A percentile compares a stretch with the other conserved stretches of the same genome.
phyloP scores from a whole-genome alignment of 345 rosid species.

The Citrus unshiu region DNA sequence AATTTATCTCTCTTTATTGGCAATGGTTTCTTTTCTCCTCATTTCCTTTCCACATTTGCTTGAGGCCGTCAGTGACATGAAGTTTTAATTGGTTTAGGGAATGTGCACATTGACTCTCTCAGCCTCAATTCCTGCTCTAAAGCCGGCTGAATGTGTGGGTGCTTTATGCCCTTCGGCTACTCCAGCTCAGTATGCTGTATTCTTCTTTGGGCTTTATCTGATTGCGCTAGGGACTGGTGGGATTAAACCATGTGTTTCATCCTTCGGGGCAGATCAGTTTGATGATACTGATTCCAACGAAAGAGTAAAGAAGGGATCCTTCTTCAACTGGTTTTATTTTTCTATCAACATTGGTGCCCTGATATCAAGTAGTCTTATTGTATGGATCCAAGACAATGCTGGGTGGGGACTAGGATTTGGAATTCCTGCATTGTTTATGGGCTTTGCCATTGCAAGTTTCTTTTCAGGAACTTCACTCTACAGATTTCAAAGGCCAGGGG shows the following conservation, averaged over 20 bases:
- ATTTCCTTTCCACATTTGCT: neutral
- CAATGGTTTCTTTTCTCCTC: neutral
- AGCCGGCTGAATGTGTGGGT: constrained; percentile 63
- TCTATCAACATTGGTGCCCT: constrained; percentile 90
- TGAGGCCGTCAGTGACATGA: constrained; percentile 7
- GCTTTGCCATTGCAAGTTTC: constrained; percentile 75
- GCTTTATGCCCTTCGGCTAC: constrained; percentile 67
- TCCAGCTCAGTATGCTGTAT: constrained; percentile 59
- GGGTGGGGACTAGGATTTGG: constrained; percentile 98
- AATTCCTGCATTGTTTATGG: constrained; percentile 92
- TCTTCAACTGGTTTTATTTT: constrained; percentile 95
- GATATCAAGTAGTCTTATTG: constrained; percentile 76
- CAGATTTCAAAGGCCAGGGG: constrained; percentile 87
- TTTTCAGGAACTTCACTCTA: constrained; percentile 85
- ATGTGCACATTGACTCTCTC: constrained; percentile 87
- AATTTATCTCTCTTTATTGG: constrained; percentile 5
- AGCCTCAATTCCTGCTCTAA: constrained; percentile 64
- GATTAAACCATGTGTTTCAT: constrained; percentile 92
- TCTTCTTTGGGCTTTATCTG: constrained; percentile 86
- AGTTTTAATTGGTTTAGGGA: constrained; percentile 47
- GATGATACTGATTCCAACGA: constrained; percentile 82
- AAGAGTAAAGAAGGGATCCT: constrained; percentile 79
- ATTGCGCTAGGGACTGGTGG: constrained; percentile 95
- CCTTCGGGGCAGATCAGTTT: constrained; percentile 95
- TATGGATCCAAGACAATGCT: constrained; percentile 86